Evolutionary conservation across 108 stramenopile species (phyloP), one percentile per base, ranked within the genome.

Genomic region (Skeletonema potamos): DNA sequence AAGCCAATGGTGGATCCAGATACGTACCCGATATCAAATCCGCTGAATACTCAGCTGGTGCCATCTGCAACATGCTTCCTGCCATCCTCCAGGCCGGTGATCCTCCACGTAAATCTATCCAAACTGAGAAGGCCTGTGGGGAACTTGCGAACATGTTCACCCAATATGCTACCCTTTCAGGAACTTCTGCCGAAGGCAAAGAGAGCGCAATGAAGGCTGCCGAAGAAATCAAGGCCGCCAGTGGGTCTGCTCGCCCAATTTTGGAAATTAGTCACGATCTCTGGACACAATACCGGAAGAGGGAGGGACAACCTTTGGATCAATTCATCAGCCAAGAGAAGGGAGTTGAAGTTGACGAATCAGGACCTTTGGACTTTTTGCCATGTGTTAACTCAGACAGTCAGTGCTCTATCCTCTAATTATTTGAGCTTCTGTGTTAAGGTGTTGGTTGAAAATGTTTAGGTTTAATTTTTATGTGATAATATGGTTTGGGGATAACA

Each of bases 211-310:
- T 79, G 2, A 82, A 87, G 12, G 87, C 89, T 55, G 85, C 90
- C 1, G 86, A 84, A 44, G 76, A 92, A 66, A 93, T 93, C 77
- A 88, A 82, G 72, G 79, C 70, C n/a, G 82, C 89, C 26, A 54
- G 79, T 54, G 73, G 86, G 44, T 73, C 84, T 44, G 91, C 93
- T 17, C 56, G 90, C 70, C 94, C 92, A 9, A 88, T 96, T 68
- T 84, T 96, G 13, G 92, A 92, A 74, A 90, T 92, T 69, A 87
- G 87, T 33, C 89, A 93, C 66, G 90, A 92, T 57, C 79, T 90
- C 58, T 96, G 94, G 94, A 92, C 87, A 63, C 91, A 92, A 87
- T 92, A 96, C 82, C 89, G 94, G 66, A 92, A 93, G 87, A 82
- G 92, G 27, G 94, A 96, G 72, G 94, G 94, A 48, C 93, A 94